These are phyloP conservation scores for Nicotiana obtusifolia DNA, from an alignment of 257 asterid species.

Conservation along the genomic window DNA sequence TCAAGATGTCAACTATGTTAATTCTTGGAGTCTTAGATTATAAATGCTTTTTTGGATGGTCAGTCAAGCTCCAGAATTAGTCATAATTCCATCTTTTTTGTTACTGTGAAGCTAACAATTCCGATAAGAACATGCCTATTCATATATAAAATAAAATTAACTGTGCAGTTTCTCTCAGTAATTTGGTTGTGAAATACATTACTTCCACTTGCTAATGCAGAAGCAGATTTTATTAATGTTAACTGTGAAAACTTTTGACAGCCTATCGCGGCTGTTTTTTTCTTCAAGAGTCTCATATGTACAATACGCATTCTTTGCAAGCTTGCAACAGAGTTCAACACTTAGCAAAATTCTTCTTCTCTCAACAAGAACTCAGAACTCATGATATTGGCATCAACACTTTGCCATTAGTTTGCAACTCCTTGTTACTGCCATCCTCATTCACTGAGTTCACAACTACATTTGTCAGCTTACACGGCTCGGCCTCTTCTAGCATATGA, in stretches of 20 bases:
- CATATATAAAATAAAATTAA: not conserved
- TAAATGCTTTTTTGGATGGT: too few relatives aligned
- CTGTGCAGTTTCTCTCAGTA: not conserved
- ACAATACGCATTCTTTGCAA: not conserved
- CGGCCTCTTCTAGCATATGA: constrained; percentile 40
- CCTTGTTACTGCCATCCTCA: constrained; percentile 3
- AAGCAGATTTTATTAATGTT: not conserved
- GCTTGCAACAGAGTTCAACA: not conserved
- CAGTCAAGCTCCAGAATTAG: not conserved
- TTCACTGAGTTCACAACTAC: constrained; percentile 13
- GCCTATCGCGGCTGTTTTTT: not conserved
- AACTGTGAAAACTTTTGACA: not conserved
- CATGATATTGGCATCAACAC: not conserved
- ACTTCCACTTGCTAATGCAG: not conserved
- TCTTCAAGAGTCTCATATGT: not conserved
- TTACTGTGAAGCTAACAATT: not conserved
- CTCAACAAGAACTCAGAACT: not conserved
- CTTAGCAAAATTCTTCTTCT: not conserved
- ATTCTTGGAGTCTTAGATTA: too few relatives aligned
- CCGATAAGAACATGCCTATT: not conserved
- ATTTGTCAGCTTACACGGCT: constrained; percentile 24
- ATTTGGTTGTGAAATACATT: not conserved
- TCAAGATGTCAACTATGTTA: too few relatives aligned
- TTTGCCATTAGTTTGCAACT: not conserved
- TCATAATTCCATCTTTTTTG: not conserved